Evolutionary conservation across 306 rosid genomes (phyloP).

Genomic region (Citrullus colocynthis): DNA sequence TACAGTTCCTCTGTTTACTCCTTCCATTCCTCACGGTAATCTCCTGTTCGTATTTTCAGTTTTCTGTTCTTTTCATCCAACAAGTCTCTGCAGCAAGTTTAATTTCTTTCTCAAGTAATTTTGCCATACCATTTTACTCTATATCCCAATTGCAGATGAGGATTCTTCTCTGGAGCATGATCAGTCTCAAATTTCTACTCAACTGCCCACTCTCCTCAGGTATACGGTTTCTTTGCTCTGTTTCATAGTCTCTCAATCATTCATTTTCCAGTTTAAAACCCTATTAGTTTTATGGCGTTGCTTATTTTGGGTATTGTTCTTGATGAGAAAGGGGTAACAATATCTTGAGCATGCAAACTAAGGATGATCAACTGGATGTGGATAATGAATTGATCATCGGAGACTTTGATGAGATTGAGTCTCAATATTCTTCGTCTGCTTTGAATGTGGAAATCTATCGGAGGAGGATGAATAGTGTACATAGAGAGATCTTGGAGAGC

Average conservation of each 20-base stretch:
- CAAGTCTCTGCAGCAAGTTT: background rate
- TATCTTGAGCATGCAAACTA: conserved; percentile 20
- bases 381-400: conserved; percentile 6
- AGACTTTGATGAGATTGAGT: conserved; percentile 10
- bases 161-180: conserved; percentile 23
- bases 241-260: background rate
- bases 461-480: conserved; percentile 17
- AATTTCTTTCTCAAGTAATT: background rate
- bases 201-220: conserved; percentile 23
- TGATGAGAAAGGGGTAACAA: conserved; percentile 29
- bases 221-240: background rate
- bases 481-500: conserved; percentile 32
- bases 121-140: background rate
- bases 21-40: background rate
- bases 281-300: background rate
- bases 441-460: conserved; percentile 23
- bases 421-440: conserved; percentile 10
- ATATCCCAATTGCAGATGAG: conserved; percentile 14
- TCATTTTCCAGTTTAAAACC: background rate
- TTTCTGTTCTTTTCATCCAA: background rate
- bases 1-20: background rate
- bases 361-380: conserved; percentile 13
- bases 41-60: background rate
- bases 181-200: conserved; percentile 20
- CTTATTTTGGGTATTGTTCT: conserved; percentile 11